These are phyloP conservation scores for Austropuccinia psidii DNA, from an alignment of 1,284 basidiomycete genomes.

Conservation along the genomic window DNA sequence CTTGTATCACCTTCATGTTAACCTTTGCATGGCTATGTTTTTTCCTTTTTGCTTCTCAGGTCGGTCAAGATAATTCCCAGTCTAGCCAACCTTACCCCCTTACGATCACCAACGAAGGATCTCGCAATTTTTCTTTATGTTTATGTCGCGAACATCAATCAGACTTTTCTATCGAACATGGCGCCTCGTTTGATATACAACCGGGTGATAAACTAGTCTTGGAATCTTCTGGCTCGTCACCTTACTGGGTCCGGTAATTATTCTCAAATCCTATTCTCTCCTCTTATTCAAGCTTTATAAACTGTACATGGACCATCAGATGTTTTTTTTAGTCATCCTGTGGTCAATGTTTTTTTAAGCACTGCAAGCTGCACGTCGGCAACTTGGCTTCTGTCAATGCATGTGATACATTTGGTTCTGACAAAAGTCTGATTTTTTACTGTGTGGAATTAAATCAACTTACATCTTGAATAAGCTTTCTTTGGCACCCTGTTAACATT, in stretches of 20 bases:
- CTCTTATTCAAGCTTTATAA: background rate
- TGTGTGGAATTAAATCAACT: too few relatives aligned
- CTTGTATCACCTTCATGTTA: background rate
- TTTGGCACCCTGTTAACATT: slow-evolving; percentile 18
- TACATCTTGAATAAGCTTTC: too few relatives aligned
- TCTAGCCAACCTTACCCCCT: slow-evolving; percentile 1
- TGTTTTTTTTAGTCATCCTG: background rate
- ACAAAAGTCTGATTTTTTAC: too few relatives aligned
- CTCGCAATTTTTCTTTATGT: background rate
- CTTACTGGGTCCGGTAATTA: background rate
- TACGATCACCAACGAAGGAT: background rate
- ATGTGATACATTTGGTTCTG: background rate
- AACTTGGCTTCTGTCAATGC: background rate
- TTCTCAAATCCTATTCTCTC: background rate
- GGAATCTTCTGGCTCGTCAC: background rate
- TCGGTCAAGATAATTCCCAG: background rate
- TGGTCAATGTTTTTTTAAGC: too few relatives aligned
- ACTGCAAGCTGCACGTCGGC: too few relatives aligned
- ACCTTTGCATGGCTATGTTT: background rate
- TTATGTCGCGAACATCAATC: background rate
- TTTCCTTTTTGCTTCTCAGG: background rate
- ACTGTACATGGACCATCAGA: too few relatives aligned
- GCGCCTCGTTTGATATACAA: background rate
- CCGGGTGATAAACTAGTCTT: background rate
- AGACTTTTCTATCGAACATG: background rate